Evolutionary conservation across 2,329 filamentous ascomycete genomes (phyloP).

Genomic region (Phialophora verrucosa): DNA sequence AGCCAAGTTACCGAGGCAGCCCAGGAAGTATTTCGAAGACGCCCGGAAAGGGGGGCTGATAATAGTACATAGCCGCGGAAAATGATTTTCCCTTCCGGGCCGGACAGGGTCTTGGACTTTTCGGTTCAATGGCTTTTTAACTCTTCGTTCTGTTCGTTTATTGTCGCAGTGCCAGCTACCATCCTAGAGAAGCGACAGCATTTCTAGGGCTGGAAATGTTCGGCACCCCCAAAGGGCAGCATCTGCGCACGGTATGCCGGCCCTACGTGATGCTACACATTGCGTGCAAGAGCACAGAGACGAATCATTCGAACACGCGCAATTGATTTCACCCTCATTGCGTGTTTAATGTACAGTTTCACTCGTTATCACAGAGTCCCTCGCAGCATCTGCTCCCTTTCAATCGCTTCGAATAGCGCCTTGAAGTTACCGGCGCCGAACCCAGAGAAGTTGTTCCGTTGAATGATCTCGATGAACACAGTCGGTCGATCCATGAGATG

Average conservation of each 20-base stretch:
- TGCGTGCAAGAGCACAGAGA: no score
- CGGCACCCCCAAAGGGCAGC: no score
- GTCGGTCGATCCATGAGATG: conserved; percentile 93
- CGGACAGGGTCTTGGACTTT: neutral
- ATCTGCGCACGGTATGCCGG: no score
- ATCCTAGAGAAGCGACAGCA: neutral
- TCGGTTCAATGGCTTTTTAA: neutral
- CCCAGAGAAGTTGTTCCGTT: conserved; percentile 85
- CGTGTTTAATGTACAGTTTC: neutral
- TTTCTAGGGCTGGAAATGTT: no score
- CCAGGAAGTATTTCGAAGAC: no score
- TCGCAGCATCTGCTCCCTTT: conserved; percentile 84
- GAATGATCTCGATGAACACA: conserved; percentile 95
- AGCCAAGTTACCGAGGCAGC: no score
- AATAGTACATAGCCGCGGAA: neutral
- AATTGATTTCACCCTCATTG: no score
- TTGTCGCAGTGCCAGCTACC: neutral
- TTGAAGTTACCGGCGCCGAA: conserved; percentile 97
- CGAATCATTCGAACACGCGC: neutral
- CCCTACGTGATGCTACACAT: no score
- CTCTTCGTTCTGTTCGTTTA: neutral
- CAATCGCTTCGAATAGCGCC: conserved; percentile 92
- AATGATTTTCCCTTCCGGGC: neutral
- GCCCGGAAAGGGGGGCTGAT: neutral
- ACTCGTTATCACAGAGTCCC: conserved; percentile 70